Evolutionary conservation across 495 filamentous ascomycete species (phyloP).

Genomic region (Neurospora sp.): DNA sequence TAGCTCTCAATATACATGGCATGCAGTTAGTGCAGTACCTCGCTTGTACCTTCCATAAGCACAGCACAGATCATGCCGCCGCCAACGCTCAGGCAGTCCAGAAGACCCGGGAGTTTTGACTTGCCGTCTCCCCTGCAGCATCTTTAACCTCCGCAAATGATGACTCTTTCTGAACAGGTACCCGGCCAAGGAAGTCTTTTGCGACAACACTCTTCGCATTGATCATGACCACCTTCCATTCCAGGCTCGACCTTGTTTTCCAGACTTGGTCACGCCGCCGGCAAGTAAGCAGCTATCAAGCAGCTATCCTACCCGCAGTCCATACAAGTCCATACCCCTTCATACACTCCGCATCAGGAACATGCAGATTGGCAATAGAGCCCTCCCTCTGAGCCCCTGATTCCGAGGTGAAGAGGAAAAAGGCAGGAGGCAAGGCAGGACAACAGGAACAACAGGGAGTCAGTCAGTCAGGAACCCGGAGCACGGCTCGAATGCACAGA

Average conservation of each 20-base stretch:
- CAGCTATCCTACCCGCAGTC: neutral
- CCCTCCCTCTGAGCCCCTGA: neutral
- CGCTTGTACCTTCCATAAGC: neutral
- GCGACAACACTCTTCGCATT: neutral
- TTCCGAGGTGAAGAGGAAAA: constrained; percentile 1
- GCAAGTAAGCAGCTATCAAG: neutral
- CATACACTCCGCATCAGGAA: neutral
- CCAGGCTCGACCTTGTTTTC: neutral
- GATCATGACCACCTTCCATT: too few relatives aligned
- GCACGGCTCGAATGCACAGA: constrained; percentile 10
- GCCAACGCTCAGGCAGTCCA: neutral
- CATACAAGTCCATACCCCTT: neutral
- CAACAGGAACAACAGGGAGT: too few relatives aligned
- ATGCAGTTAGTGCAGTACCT: neutral
- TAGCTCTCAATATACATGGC: too few relatives aligned
- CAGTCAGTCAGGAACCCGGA: neutral
- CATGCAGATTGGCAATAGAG: neutral
- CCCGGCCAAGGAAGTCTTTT: neutral
- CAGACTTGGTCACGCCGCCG: neutral
- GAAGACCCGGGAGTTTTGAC: too few relatives aligned
- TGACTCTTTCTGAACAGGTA: neutral
- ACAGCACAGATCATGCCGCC: neutral
- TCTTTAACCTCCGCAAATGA: neutral
- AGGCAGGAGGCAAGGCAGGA: neutral
- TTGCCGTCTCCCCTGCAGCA: neutral